Conservation (phyloP, 768 basidiomycete genomes). For the Clitopilus passeckerianus region DNA sequence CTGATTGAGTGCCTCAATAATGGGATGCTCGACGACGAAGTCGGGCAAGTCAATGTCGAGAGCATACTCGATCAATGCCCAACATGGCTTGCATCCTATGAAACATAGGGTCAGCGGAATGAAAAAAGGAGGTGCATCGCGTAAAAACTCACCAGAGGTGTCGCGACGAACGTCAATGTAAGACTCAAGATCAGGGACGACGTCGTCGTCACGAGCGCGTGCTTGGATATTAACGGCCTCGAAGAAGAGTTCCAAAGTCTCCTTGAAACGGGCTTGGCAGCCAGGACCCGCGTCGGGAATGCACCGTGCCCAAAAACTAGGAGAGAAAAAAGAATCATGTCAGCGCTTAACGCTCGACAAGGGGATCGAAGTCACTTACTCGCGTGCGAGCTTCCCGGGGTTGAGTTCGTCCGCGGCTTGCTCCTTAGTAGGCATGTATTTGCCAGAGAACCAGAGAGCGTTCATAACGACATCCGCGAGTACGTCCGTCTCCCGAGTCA, state of each 20-base stretch:
- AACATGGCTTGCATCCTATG: slow-evolving; percentile 64
- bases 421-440: slow-evolving; percentile 44
- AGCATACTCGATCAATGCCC: slow-evolving; percentile 74
- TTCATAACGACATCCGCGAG: slow-evolving; percentile 69
- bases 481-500: slow-evolving; percentile 52
- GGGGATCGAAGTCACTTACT: slow-evolving; percentile 39
- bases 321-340: slow-evolving; percentile 3
- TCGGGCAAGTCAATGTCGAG: slow-evolving; percentile 68
- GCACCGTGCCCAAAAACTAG: slow-evolving; percentile 67
- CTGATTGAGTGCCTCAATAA: slow-evolving; percentile 57
- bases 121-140: not conserved
- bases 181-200: slow-evolving; percentile 65
- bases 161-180: slow-evolving; percentile 71
- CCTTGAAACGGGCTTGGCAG: slow-evolving; percentile 63
- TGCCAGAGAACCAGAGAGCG: slow-evolving; percentile 52
- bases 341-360: not conserved
- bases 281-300: slow-evolving; percentile 52
- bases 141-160: slow-evolving; percentile 49
- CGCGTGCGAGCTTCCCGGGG: slow-evolving; percentile 61
- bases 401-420: slow-evolving; percentile 38
- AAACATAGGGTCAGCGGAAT: slow-evolving; percentile 1
- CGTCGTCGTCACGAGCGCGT: slow-evolving; percentile 43
- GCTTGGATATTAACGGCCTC: slow-evolving; percentile 64
- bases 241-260: slow-evolving; percentile 65
- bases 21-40: slow-evolving; percentile 60